Evolutionary conservation across 345 rosid genomes (phyloP).

Genomic region (Eucalyptus guilfoylei): DNA sequence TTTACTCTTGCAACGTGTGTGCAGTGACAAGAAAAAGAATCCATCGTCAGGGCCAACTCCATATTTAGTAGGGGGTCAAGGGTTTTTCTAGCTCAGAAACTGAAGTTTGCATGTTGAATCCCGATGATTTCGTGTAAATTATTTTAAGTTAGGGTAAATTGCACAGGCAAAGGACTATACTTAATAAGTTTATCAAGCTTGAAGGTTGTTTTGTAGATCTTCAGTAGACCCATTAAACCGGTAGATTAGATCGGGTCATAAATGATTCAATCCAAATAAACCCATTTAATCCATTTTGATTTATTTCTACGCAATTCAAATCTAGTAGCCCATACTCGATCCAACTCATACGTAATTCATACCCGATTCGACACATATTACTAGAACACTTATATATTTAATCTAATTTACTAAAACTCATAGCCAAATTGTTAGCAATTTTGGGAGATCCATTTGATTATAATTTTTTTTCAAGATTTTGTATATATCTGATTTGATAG

Average conservation of each 20-base stretch:
- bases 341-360: too few species aligned
- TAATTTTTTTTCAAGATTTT: too few species aligned
- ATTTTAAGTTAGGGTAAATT: not conserved
- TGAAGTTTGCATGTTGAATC: not conserved
- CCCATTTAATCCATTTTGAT: too few species aligned
- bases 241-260: too few species aligned
- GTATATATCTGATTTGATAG: too few species aligned
- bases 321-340: too few species aligned
- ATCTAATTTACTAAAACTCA: too few species aligned
- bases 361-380: rapidly evolving
- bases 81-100: not conserved
- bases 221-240: rapidly evolving
- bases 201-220: not conserved
- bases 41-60: not conserved
- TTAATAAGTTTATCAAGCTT: not conserved
- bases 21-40: not conserved
- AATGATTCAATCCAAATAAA: too few species aligned
- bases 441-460: too few species aligned
- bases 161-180: not conserved
- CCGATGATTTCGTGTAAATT: not conserved
- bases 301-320: too few species aligned
- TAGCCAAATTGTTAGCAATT: too few species aligned
- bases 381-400: too few species aligned
- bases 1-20: not conserved
- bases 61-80: not conserved